A percentile compares a stretch with the other conserved stretches of the same genome.
Evolutionary conservation across 2,329 filamentous ascomycete species (phyloP).

Genomic region (Trichoderma hamatum): DNA sequence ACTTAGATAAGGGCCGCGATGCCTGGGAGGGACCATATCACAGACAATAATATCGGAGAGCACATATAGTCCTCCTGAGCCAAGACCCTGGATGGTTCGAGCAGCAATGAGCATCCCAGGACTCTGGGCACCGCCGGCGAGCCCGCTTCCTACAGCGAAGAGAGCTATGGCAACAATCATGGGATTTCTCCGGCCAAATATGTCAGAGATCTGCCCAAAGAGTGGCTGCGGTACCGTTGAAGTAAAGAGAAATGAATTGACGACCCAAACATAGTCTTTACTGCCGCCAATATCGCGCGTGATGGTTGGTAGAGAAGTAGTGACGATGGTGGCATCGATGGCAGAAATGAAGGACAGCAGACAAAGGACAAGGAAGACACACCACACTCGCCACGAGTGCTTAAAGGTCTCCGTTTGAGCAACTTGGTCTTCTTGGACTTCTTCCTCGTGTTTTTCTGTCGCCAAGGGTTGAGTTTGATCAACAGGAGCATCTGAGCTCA

Average conservation of each 20-base stretch:
- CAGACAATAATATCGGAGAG: conserved; percentile 40
- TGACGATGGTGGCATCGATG: conserved; percentile 10
- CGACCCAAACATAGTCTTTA: conserved; percentile 11
- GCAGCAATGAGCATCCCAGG: conserved; percentile 49
- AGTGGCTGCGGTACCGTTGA: conserved; percentile 45
- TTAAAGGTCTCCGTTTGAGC: background rate
- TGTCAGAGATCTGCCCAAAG: conserved; percentile 53
- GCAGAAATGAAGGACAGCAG: conserved; percentile 5
- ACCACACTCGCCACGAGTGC: conserved; percentile 12
- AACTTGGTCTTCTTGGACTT: no score
- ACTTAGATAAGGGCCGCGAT: conserved; percentile 48
- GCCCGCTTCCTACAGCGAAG: conserved; percentile 55
- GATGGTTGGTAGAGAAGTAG: conserved; percentile 7
- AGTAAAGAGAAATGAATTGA: conserved; percentile 10
- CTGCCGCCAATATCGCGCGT: conserved; percentile 4
- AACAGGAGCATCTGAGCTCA: background rate
- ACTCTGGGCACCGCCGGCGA: conserved; percentile 48
- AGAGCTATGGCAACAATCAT: conserved; percentile 47
- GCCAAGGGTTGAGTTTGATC: background rate
- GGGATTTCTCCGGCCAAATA: conserved; percentile 55
- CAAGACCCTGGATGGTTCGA: conserved; percentile 48
- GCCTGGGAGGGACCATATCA: conserved; percentile 54
- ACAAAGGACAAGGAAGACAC: conserved; percentile 15
- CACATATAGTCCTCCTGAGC: conserved; percentile 38
- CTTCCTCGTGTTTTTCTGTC: background rate